These are phyloP conservation scores for Sugiyamaella japonica DNA, from an alignment of 1,139 yeast genomes.

Conservation along the genomic window DNA sequence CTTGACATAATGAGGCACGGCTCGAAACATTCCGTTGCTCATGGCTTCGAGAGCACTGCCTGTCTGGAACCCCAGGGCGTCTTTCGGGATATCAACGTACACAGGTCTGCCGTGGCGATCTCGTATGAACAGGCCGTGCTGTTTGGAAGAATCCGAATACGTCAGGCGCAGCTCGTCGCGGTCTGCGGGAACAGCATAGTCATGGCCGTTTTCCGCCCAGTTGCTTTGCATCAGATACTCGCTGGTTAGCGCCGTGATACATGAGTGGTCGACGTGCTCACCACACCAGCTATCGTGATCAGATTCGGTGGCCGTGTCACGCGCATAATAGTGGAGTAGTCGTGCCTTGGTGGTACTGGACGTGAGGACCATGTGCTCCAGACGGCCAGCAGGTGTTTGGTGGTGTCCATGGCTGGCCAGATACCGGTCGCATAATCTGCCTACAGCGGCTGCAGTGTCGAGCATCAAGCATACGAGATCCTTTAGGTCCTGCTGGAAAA, in stretches of 20 bases:
- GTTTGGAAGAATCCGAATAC: conserved; percentile 14
- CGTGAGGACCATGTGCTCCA: conserved; percentile 49
- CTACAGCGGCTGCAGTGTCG: conserved; percentile 53
- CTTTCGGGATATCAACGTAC: conserved; percentile 55
- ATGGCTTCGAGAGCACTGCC: conserved; percentile 62
- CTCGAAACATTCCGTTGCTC: conserved; percentile 53
- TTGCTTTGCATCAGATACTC: conserved; percentile 57
- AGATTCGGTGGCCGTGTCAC: conserved; percentile 14
- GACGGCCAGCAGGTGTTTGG: conserved; percentile 41
- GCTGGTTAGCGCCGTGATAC: conserved; percentile 61
- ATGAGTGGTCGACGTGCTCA: conserved; percentile 63
- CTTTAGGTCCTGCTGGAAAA: conserved; percentile 35
- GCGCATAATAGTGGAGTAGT: conserved; percentile 54
- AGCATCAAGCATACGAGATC: conserved; percentile 50
- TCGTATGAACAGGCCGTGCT: conserved; percentile 53
- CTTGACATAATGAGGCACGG: conserved; percentile 61
- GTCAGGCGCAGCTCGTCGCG: not conserved
- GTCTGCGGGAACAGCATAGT: too few species aligned
- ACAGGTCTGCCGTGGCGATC: conserved; percentile 50
- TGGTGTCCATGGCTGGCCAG: conserved; percentile 26
- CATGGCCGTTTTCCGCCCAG: conserved; percentile 24
- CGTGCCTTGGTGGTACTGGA: conserved; percentile 64
- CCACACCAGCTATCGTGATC: conserved; percentile 56
- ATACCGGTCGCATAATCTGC: conserved; percentile 54
- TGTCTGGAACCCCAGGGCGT: conserved; percentile 63